Evolutionary conservation across 495 filamentous ascomycete species (phyloP).

Genomic region (Staphylotrichum longicolle): DNA sequence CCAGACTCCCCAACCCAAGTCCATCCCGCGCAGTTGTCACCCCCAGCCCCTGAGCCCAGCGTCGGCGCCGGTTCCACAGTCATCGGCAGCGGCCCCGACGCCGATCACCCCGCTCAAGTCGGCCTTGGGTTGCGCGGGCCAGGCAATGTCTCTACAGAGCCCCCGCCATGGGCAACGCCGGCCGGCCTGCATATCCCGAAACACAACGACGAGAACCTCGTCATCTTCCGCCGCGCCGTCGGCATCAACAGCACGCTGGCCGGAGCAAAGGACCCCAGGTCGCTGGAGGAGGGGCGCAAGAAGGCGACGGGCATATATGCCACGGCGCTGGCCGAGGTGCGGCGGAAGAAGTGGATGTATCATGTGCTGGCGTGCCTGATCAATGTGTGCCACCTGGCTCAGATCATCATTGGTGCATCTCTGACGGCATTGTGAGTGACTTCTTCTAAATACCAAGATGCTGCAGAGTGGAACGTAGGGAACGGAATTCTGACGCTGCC

Average conservation of each 20-base stretch:
- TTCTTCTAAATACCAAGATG: not conserved
- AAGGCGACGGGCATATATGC: conserved; percentile 41
- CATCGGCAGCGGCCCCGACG: not conserved
- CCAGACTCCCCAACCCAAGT: not conserved
- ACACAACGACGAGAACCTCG: conserved; percentile 46
- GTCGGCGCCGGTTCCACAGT: not conserved
- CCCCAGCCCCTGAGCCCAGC: not conserved
- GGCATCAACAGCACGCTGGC: conserved; percentile 41
- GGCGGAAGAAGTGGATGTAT: conserved; percentile 29
- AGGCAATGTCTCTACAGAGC: conserved; percentile 24
- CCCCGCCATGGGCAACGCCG: conserved; percentile 39
- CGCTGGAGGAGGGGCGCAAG: conserved; percentile 43
- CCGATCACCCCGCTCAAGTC: not conserved
- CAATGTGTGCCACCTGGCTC: conserved; percentile 39
- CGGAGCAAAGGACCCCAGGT: conserved; percentile 24
- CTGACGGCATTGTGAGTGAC: conserved; percentile 42
- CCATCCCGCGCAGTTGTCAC: not conserved
- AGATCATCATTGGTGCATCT: conserved; percentile 48
- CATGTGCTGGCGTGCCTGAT: conserved; percentile 33
- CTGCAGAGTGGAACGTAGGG: no score
- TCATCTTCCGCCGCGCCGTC: conserved; percentile 43
- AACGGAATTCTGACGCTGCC: not conserved
- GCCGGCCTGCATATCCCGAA: conserved; percentile 40
- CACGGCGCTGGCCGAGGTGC: conserved; percentile 33
- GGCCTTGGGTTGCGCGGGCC: not conserved